Conservation (phyloP, 768 basidiomycete genomes). For the Candolleomyces aberdarensis region DNA sequence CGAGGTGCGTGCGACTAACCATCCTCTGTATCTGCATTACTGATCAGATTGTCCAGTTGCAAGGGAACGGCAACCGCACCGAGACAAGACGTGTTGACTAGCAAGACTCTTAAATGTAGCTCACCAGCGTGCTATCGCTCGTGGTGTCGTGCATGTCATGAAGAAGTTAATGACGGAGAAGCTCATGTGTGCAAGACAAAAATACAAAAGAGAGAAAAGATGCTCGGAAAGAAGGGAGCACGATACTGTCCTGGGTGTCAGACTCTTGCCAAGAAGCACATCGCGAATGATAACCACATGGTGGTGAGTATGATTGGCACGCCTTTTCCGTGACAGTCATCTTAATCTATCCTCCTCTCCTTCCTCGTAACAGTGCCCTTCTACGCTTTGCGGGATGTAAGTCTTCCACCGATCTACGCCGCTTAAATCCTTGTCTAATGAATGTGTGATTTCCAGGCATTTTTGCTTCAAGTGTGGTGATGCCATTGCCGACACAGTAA, state of each 20-base stretch:
- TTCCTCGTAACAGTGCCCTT: neutral
- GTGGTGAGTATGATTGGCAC: neutral
- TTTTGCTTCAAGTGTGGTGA: constrained; percentile 9
- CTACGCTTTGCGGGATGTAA: neutral
- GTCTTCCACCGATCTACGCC: neutral
- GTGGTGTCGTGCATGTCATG: constrained; percentile 4
- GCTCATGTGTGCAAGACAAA: neutral
- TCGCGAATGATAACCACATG: neutral
- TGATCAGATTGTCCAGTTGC: neutral
- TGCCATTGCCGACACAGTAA: constrained; percentile 1
- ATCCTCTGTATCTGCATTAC: neutral
- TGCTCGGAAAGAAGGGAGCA: neutral
- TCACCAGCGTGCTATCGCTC: neutral
- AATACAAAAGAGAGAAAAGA: neutral
- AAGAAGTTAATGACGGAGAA: neutral
- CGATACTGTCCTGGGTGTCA: constrained; percentile 4
- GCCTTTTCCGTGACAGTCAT: too few species aligned
- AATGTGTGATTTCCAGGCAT: too few species aligned
- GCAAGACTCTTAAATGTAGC: neutral
- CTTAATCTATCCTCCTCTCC: neutral
- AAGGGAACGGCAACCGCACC: neutral
- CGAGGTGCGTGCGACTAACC: neutral
- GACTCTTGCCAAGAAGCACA: neutral
- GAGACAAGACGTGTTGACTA: neutral
- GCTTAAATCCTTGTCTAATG: too few species aligned